Conservation (phyloP, 2,329 filamentous ascomycete species). For the Diaporthe sp. region DNA sequence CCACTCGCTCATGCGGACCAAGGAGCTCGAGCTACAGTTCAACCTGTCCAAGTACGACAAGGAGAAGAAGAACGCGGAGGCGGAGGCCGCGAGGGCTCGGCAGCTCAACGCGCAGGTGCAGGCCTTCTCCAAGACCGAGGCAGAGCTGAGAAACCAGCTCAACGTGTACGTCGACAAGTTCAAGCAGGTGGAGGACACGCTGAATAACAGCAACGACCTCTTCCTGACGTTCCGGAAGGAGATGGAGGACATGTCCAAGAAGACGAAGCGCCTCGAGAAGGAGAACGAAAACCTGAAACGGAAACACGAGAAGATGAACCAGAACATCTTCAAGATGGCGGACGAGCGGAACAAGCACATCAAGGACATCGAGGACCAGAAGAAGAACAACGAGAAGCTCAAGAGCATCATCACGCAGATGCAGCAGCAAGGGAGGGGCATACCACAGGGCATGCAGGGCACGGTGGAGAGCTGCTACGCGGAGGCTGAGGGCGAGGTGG, state of each 20-base stretch:
- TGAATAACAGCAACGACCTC: conserved; percentile 98
- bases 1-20: conserved; percentile 89
- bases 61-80: conserved; percentile 88
- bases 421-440: conserved; percentile 91
- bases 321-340: conserved; percentile 97
- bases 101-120: conserved; percentile 92
- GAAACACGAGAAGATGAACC: conserved; percentile 92
- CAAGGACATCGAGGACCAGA: conserved; percentile 81
- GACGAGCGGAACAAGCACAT: conserved; percentile 86
- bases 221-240: conserved; percentile 98
- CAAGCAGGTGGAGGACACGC: conserved; percentile 99
- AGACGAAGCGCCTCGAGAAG: conserved; percentile 95
- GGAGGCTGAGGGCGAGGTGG: conserved; percentile 58
- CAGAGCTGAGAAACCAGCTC: conserved; percentile 91
- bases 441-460: conserved; percentile 70
- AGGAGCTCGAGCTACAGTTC: conserved; percentile 95
- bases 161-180: conserved; percentile 99
- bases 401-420: conserved; percentile 96
- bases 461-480: conserved; percentile 71
- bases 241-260: conserved; percentile 99
- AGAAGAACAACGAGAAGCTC: conserved; percentile 88
- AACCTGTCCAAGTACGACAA: conserved; percentile 89
- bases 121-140: conserved; percentile 95
- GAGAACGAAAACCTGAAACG: conserved; percentile 92
- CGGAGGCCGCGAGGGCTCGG: conserved; percentile 81